Evolutionary conservation across 2,329 filamentous ascomycete species (phyloP).

Genomic region (Clonostachys sp.): DNA sequence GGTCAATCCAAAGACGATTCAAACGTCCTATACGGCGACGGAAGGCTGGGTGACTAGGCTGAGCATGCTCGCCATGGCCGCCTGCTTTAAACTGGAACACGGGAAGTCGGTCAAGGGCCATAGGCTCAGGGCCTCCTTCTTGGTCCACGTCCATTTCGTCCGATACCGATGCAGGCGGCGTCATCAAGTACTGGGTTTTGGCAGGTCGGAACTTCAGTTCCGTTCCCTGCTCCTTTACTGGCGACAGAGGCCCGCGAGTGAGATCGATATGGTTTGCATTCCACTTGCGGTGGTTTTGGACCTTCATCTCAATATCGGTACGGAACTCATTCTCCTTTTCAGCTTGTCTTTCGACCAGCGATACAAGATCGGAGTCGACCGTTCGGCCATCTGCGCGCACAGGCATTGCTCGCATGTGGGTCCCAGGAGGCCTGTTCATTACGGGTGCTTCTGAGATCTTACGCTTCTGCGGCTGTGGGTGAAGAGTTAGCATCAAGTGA

Average conservation of each 20-base stretch:
- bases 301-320: constrained; percentile 79
- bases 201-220: constrained; percentile 65
- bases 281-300: constrained; percentile 86
- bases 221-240: constrained; percentile 60
- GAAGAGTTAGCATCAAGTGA: constrained; percentile 26
- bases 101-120: constrained; percentile 28
- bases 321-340: constrained; percentile 81
- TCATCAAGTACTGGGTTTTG: constrained; percentile 66
- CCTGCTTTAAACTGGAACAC: constrained; percentile 43
- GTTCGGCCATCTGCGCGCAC: constrained; percentile 65
- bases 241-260: constrained; percentile 80
- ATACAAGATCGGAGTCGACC: constrained; percentile 73
- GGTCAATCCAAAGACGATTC: constrained; percentile 84
- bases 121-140: constrained; percentile 37
- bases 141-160: constrained; percentile 52
- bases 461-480: constrained; percentile 62
- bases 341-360: constrained; percentile 70
- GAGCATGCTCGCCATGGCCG: constrained; percentile 29
- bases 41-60: constrained; percentile 58
- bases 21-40: constrained; percentile 80
- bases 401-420: constrained; percentile 61
- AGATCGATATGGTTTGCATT: constrained; percentile 86
- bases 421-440: constrained; percentile 55
- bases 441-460: constrained; percentile 57
- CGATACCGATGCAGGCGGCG: constrained; percentile 51